Base-by-base conservation (phyloP, 805 yeast genomes). In the Metschnikowia cubensis region DNA sequence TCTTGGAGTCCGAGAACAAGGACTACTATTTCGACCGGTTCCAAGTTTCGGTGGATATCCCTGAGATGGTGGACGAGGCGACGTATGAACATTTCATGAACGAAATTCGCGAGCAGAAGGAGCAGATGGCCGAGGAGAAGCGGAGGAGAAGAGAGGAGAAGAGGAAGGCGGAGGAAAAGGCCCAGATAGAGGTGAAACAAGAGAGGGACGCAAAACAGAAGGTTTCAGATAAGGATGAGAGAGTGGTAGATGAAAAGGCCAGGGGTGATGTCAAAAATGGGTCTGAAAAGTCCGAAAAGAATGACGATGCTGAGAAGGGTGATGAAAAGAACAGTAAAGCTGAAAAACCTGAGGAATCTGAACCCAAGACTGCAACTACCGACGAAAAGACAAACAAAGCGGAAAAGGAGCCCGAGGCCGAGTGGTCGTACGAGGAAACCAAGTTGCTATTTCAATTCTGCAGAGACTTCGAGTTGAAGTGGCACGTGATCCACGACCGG, bases 351-450 rank as follows among this genome's bases (percentile, higher is more conserved):
- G 34, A 18, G 14, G 17, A 32, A 0, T 4, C 17, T 14, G 41
- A 17, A 25, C 11, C 14, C 21, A 20, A 18, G 38, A 17, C 15
- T 25, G 67, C 73, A 51, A 63, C 71, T 20, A 66, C 70, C 39
- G 39, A 36, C 14, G 50, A 40, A 6, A 34, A 42, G 13, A 43
- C 15, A 5, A n/a, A 22, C 29, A 33, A 41, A 4, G 69, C 71
- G 13, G 66, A 61, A 7, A 69, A 71, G 2, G 62, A 74, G 42
- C 53, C 68, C n/a, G 63, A 47, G 5, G 49, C 53, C 1, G 70
- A 66, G 8, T 90, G 97, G 96, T 69, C 79, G 2, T 87, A 76
- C 55, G 84, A 83, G 43, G 97, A 94, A 65, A 88, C 96, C 0
- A 71, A 72, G 35, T 83, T 87, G 54, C 69, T 94, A n/a, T 90